phyloP scores from a whole-genome alignment of 805 yeast species.

The Clavispora carvajalis region DNA sequence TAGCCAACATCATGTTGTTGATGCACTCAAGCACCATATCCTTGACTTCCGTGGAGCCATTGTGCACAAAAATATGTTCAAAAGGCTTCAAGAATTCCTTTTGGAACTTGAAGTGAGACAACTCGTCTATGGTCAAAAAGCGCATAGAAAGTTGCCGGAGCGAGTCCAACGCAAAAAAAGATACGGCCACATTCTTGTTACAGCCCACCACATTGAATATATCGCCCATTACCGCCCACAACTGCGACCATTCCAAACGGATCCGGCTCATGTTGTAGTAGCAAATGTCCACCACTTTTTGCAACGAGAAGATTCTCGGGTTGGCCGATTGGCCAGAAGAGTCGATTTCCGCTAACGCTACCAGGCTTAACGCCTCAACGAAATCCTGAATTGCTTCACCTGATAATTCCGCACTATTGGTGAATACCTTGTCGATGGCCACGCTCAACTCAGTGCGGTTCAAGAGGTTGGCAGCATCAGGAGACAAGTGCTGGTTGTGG shows the following conservation, averaged over 20 bases:
- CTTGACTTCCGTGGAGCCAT: conserved; percentile 63
- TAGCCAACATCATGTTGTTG: conserved; percentile 74
- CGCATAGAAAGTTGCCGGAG: conserved; percentile 88
- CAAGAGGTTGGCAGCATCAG: conserved; percentile 52
- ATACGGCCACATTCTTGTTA: conserved; percentile 68
- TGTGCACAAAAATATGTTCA: conserved; percentile 68
- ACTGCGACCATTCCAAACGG: conserved; percentile 91
- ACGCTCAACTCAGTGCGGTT: conserved; percentile 68
- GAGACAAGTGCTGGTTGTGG: conserved; percentile 62
- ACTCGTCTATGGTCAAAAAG: conserved; percentile 88
- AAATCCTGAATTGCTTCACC: conserved; percentile 86
- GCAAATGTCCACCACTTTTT: conserved; percentile 94
- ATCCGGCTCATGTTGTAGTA: conserved; percentile 96
- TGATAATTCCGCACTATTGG: conserved; percentile 70
- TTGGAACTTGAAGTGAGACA: conserved; percentile 93
- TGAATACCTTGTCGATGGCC: conserved; percentile 80
- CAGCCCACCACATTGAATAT: conserved; percentile 84
- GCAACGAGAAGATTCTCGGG: conserved; percentile 89
- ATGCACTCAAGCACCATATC: conserved; percentile 89
- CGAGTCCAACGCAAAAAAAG: conserved; percentile 89
- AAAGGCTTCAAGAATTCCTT: conserved; percentile 90
- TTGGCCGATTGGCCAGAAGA: conserved; percentile 75
- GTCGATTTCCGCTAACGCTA: conserved; percentile 85
- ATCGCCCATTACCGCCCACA: conserved; percentile 92
- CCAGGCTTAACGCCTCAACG: conserved; percentile 80